Percentiles rank a stretch among this genome's conserved stretches.
These are phyloP conservation scores for Bauhinia variegata DNA, from an alignment of 306 rosid genomes.

Conservation along the genomic window DNA sequence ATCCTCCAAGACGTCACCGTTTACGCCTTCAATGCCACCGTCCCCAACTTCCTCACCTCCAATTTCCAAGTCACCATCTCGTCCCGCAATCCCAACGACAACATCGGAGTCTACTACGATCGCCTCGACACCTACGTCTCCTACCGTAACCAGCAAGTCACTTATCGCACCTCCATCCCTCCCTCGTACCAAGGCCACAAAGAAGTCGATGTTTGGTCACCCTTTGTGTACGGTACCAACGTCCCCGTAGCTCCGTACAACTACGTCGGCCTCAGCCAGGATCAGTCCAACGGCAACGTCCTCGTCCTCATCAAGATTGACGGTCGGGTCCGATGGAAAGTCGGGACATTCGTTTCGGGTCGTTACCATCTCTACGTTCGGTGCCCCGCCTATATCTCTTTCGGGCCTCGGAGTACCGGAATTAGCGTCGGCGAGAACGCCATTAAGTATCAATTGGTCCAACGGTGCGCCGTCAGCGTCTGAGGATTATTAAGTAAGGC, in stretches of 20 bases:
- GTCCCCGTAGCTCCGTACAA: constrained; percentile 85
- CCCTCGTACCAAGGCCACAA: constrained; percentile 87
- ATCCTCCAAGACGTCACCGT: constrained; percentile 86
- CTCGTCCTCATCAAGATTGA: constrained; percentile 50
- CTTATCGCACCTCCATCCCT: constrained; percentile 68
- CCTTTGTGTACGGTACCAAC: constrained; percentile 67
- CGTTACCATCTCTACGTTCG: constrained; percentile 66
- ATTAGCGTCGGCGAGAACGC: constrained; percentile 53
- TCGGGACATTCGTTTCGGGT: constrained; percentile 67
- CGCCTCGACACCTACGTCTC: constrained; percentile 64
- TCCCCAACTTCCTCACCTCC: constrained; percentile 69
- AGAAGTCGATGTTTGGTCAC: constrained; percentile 82
- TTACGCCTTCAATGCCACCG: constrained; percentile 76
- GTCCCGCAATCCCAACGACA: constrained; percentile 82
- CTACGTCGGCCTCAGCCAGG: constrained; percentile 45
- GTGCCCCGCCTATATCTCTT: constrained; percentile 69
- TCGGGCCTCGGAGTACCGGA: constrained; percentile 47
- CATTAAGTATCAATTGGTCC: constrained; percentile 75
- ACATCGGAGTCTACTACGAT: constrained; percentile 88
- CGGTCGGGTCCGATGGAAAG: constrained; percentile 86
- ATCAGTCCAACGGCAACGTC: constrained; percentile 56
- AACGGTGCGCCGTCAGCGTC: constrained; percentile 69
- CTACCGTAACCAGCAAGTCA: constrained; percentile 76
- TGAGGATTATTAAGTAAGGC: constrained; percentile 39
- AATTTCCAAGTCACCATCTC: constrained; percentile 72